Evolutionary conservation across 2,329 filamentous ascomycete genomes (phyloP).

Genomic region (Lojkania enalia): DNA sequence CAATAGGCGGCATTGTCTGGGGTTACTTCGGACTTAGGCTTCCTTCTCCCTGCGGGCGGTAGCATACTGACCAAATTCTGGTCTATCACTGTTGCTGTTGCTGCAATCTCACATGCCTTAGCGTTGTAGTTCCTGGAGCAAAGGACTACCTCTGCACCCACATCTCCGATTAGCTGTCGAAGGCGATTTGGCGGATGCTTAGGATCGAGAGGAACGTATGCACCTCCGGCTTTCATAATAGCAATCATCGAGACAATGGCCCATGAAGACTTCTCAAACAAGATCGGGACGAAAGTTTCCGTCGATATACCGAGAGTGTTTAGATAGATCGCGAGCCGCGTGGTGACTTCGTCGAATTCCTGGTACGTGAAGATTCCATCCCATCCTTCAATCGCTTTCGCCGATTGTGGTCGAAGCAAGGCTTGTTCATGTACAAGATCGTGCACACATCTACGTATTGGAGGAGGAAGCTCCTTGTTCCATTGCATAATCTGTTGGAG

Average conservation of each 20-base stretch:
- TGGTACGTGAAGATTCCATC: slow-evolving; percentile 38
- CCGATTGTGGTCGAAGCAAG: slow-evolving; percentile 28
- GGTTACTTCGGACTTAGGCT: slow-evolving; percentile 43
- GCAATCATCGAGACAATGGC: slow-evolving; percentile 40
- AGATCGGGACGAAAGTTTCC: slow-evolving; percentile 39
- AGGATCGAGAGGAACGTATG: slow-evolving; percentile 45
- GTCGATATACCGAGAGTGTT: slow-evolving; percentile 29
- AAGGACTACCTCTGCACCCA: slow-evolving; percentile 32
- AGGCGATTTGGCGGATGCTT: slow-evolving; percentile 42
- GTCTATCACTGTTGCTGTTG: slow-evolving; percentile 36
- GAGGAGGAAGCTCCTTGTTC: slow-evolving; percentile 31
- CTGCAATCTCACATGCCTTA: slow-evolving; percentile 28
- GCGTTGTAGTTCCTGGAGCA: slow-evolving; percentile 28
- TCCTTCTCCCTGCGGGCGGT: slow-evolving; percentile 38
- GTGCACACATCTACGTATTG: slow-evolving; percentile 34
- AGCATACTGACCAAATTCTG: slow-evolving; percentile 45
- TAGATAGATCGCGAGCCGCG: slow-evolving; percentile 30
- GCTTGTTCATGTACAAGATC: slow-evolving; percentile 36
- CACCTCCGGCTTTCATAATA: slow-evolving; percentile 45
- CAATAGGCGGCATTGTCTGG: slow-evolving; percentile 60
- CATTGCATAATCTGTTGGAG: slow-evolving; percentile 31
- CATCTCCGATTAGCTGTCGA: slow-evolving; percentile 37
- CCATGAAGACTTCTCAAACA: slow-evolving; percentile 42
- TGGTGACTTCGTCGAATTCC: slow-evolving; percentile 37
- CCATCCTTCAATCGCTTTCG: slow-evolving; percentile 37